Percentiles rank a stretch among this genome's conserved stretches.
Conservation (phyloP, 441 rosid genomes). For the Erysimum pusillum region DNA sequence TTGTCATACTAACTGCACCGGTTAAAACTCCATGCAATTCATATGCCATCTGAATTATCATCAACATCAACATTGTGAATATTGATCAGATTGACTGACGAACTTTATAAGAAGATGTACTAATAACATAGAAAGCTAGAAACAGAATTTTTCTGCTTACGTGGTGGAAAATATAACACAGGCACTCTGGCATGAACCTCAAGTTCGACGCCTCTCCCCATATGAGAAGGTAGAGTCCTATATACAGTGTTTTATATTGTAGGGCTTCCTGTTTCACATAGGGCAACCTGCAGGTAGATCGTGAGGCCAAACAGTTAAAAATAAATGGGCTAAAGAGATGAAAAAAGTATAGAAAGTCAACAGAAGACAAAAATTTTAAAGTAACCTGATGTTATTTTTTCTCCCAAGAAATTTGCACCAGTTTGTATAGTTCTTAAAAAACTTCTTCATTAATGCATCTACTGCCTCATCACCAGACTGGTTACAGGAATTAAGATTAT, state of each 20-base stretch:
- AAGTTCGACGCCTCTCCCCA: constrained; percentile 99
- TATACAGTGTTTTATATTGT: constrained; percentile 84
- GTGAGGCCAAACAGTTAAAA: constrained; percentile 37
- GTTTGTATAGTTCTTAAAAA: constrained; percentile 87
- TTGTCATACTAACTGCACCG: constrained; percentile 58
- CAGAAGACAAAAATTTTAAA: constrained; percentile 8
- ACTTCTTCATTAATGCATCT: constrained; percentile 86
- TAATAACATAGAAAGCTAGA: not conserved
- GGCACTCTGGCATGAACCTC: constrained; percentile 96
- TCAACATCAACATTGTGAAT: constrained; percentile 30
- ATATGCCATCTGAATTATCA: constrained; percentile 80
- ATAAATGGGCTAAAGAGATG: constrained; percentile 27
- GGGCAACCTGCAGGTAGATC: constrained; percentile 74
- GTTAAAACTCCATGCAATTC: constrained; percentile 86
- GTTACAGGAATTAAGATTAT: constrained; percentile 38
- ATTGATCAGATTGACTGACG: constrained; percentile 16
- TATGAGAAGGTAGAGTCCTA: constrained; percentile 94
- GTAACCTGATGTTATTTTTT: constrained; percentile 78
- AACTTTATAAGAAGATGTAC: constrained; percentile 20
- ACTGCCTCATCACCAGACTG: constrained; percentile 83
- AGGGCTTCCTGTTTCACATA: constrained; percentile 80
- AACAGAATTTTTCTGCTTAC: constrained; percentile 59
- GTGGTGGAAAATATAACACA: constrained; percentile 94
- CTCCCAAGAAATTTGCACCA: constrained; percentile 94
- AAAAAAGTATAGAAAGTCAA: not conserved